A percentile compares a stretch with the other conserved stretches of the same genome.
phyloP scores from a whole-genome alignment of 2,329 filamentous ascomycete genomes.

The Canariomyces notabilis region DNA sequence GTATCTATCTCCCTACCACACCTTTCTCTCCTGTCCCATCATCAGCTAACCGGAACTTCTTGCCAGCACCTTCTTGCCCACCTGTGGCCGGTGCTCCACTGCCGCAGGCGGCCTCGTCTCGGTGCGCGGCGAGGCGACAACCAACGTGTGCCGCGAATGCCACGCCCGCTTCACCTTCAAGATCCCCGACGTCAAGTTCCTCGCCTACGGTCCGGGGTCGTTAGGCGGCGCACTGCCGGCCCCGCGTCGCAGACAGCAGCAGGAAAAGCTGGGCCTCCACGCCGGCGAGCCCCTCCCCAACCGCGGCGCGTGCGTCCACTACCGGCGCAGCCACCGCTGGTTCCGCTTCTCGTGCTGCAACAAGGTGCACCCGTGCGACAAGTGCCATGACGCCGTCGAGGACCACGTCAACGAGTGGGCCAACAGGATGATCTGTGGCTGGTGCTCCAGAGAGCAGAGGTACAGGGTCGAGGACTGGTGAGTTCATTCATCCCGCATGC shows the following conservation, averaged over 20 bases:
- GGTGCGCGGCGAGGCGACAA: constrained; percentile 67
- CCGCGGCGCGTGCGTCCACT: constrained; percentile 53
- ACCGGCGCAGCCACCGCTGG: constrained; percentile 56
- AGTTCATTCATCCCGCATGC: not conserved
- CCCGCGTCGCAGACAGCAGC: constrained; percentile 44
- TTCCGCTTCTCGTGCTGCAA: constrained; percentile 61
- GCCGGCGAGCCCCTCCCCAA: constrained; percentile 52
- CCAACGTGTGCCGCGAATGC: constrained; percentile 73
- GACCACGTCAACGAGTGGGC: constrained; percentile 77
- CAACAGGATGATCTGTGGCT: constrained; percentile 77
- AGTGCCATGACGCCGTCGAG: constrained; percentile 68
- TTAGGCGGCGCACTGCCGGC: constrained; percentile 25
- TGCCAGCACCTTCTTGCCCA: constrained; percentile 68
- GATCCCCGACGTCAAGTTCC: constrained; percentile 72
- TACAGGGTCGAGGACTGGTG: constrained; percentile 69
- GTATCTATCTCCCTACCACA: constrained; percentile 31
- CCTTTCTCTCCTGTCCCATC: constrained; percentile 5
- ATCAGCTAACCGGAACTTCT: constrained; percentile 1
- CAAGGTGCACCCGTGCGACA: constrained; percentile 57
- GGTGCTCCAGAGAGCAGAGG: constrained; percentile 74
- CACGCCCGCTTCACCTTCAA: constrained; percentile 76
- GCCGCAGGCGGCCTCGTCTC: constrained; percentile 62
- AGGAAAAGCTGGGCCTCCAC: constrained; percentile 52
- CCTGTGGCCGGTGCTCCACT: constrained; percentile 71
- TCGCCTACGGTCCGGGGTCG: constrained; percentile 59